Conservation (phyloP, 108 stramenopile genomes). For the Skeletonema grethae region DNA sequence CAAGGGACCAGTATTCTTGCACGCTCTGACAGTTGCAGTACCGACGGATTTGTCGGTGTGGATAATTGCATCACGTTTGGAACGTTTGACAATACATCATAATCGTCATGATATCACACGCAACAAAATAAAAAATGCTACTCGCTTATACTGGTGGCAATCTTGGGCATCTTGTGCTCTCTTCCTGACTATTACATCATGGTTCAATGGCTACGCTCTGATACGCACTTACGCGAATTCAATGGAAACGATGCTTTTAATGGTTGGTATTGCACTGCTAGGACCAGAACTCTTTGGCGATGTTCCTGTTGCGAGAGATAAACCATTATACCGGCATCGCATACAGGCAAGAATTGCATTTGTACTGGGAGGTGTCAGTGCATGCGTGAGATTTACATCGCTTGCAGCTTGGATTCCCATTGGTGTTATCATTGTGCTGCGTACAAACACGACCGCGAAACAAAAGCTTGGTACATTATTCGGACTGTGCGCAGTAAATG, state of each 20-base stretch:
- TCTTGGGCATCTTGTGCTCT: conserved; percentile 50
- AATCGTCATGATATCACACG: not conserved
- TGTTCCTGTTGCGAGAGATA: not conserved
- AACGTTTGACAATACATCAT: conserved; percentile 9
- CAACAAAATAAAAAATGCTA: not conserved
- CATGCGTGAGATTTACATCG: conserved; percentile 79
- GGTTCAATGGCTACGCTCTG: conserved; percentile 86
- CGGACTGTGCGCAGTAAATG: conserved; percentile 58
- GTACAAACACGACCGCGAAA: conserved; percentile 13
- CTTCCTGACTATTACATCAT: conserved; percentile 49
- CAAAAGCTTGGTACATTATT: conserved; percentile 22
- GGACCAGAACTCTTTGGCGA: conserved; percentile 61
- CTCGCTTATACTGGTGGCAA: not conserved
- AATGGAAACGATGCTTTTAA: conserved; percentile 63
- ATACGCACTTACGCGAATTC: conserved; percentile 84
- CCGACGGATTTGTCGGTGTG: conserved; percentile 75
- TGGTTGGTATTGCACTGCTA: conserved; percentile 58
- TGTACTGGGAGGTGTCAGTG: conserved; percentile 78
- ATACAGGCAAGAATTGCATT: conserved; percentile 59
- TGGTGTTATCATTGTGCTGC: conserved; percentile 62
- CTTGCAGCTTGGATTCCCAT: conserved; percentile 82
- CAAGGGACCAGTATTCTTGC: conserved; percentile 72
- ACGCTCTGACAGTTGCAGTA: conserved; percentile 74
- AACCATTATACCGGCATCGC: conserved; percentile 4
- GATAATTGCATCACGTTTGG: conserved; percentile 57